Evolutionary conservation across 192 early-diverging fungal genomes (phyloP), one percentile per base, ranked within the genome.

Genomic region (Nowakowskiella sp.): DNA sequence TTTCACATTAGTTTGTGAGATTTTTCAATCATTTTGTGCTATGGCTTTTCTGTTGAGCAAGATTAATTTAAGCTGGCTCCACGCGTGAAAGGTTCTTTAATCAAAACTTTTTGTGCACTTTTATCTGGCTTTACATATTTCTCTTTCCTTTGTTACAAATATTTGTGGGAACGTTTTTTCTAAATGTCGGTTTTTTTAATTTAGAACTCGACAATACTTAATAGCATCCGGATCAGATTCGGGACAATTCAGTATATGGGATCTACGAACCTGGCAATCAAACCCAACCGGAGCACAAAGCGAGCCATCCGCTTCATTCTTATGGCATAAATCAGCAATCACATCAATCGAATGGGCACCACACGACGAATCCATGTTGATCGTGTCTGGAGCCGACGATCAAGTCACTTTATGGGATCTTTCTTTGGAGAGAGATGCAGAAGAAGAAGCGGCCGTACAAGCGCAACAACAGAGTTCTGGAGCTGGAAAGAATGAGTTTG

Each of bases 331-430:
- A 45, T 76, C 70, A 34, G 83, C 91, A 5, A 84, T 99, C 53
- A 95, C 94, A 0, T 93, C 90, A 13, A 90, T 99, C 58, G 95
- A 99, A 72, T 99, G 93, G 93, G 85, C 90, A 53, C 90, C 91
- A 3, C 83, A 73, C 1, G 95, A 99, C 60, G 85, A 87, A 53
- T 94, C 90, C 6, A 81, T 94, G 22, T 64, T 99, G 33, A 91
- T 85, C 8, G 92, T 91, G 30, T 66, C 86, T 10, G 94, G 94
- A 4, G 92, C 86, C 7, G 95, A 99, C 67, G 83, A 99, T 61
- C 95, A 99, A 73, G 61, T 94, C 43, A 92, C 95, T 27, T 60
- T 99, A 27, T 99, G 95, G 95, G 95, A 99, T 68, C 73, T 99
- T 49, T 87, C 91, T n/a, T 85, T 97, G 6, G 95, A 99, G 67